Percentiles rank a stretch among this genome's conserved stretches.
Conservation (phyloP, 495 filamentous ascomycete genomes). For the Glonium stellatum region DNA sequence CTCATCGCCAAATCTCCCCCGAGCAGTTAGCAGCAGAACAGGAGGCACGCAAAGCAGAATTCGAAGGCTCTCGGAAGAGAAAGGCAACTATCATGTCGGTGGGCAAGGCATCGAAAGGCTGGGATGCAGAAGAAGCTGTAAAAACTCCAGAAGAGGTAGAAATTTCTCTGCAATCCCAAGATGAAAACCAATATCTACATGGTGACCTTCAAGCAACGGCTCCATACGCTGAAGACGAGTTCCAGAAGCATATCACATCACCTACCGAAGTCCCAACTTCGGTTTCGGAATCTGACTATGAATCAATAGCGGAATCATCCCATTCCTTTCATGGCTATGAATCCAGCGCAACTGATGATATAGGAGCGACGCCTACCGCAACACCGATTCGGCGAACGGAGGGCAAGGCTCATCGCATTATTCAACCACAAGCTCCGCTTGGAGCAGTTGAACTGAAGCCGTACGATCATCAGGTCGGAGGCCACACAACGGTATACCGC, state of each 20-base stretch:
- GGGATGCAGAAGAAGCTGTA: conserved; percentile 14
- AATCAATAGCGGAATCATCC: conserved; percentile 50
- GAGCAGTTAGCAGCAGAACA: conserved; percentile 8
- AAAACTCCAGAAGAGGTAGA: conserved; percentile 41
- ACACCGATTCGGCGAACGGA: conserved; percentile 33
- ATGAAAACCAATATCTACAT: conserved; percentile 54
- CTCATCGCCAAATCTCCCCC: conserved; percentile 57
- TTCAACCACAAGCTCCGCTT: conserved; percentile 49
- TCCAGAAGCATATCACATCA: conserved; percentile 10
- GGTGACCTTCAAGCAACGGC: conserved; percentile 45
- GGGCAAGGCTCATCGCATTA: conserved; percentile 1
- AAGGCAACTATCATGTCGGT: conserved; percentile 17
- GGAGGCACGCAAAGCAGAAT: conserved; percentile 12
- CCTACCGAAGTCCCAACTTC: conserved; percentile 18
- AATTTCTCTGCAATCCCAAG: conserved; percentile 55
- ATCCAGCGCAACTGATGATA: conserved; percentile 50
- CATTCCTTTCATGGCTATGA: conserved; percentile 45
- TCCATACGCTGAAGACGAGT: conserved; percentile 18
- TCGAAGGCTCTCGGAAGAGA: conserved; percentile 13
- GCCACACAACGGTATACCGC: conserved; percentile 91
- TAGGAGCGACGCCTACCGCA: conserved; percentile 55
- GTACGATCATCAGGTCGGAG: conserved; percentile 94
- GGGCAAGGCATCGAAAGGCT: conserved; percentile 35
- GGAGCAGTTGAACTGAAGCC: conserved; percentile 94
- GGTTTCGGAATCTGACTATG: conserved; percentile 54